Base-by-base conservation (phyloP, 2,329 filamentous ascomycete species). In the Ustilaginoidea virens region DNA sequence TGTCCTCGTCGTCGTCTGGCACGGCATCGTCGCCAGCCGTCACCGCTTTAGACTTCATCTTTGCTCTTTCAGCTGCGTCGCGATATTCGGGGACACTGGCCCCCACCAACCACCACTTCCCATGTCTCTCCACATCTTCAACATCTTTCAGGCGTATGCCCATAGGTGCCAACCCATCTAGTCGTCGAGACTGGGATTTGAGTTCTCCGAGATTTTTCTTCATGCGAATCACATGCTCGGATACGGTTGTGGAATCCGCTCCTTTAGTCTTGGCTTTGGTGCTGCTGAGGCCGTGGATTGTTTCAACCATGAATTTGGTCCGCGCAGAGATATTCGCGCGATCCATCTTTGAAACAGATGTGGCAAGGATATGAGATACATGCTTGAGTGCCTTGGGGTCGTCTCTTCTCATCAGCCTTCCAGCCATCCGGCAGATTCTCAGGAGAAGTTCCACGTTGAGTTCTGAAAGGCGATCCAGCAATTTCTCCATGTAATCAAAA, bases 81-180 rank as follows among this genome's bases (percentile, higher is more conserved):
- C 18, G 23, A 28, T 48, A 54, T 13, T 35, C 69, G 4, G 66
- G 59, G 71, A 87, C 94, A 51, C 85, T 93, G n/a, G 90, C 87
- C 29, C 90, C 90, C 5, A 96, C 81, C 13, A 96, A 70, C 90
- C 90, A 98, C 90, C 90, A 98, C 58, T 93, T 94, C 1, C 90
- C 90, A 47, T 77, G 80, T 47, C 80, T 87, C 23, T 87, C 80
- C 1, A 78, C 77, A 36, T 86, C 72, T 37, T 74, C 74, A 29
- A 98, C 81, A 44, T 98, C 90, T 21, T 68, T 63, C 4, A 94
- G 63, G 8, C 80, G 74, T 33, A 94, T 75, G 7, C 82, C 74
- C 34, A 98, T 64, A 4, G 90, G 83, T 35, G 92, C 81, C 4
- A 71, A 77, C 6, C 77, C 74, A 38, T 82, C 83, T 33, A 80